Base-by-base conservation (phyloP, 208 protist genomes). In the Plasmodiophora brassicae region DNA sequence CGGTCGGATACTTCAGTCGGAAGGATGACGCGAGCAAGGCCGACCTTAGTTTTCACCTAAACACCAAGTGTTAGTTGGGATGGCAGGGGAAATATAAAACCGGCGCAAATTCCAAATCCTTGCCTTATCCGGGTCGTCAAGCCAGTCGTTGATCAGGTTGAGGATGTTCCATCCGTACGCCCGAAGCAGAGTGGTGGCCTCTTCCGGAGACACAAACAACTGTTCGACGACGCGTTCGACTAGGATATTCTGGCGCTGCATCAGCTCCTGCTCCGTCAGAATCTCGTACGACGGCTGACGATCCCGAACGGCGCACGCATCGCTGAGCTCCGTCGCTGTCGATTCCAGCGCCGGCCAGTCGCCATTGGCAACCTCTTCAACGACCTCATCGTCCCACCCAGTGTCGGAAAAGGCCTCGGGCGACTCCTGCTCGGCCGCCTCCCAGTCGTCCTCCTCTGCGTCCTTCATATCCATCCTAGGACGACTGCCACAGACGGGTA, bases 381-480 rank as follows among this genome's bases (percentile, higher is more conserved):
- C 14, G 14, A 44, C 65, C n/a, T 32, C 65, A 78, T 78, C 65
- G 65, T 78, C 65, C 65, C 65, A 78, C 5, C 65, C 65, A 78
- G 65, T 78, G 41, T 78, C 65, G 10, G 65, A 78, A 14, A 78
- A 78, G 5, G 41, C 65, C n/a, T 78, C 65, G n/a, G n/a, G n/a
- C n/a, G n/a, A n/a, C n/a, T n/a, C n/a, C n/a, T n/a, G n/a, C 5
- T 5, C n/a, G 65, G 65, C n/a, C n/a, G 32, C 65, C 32, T 5
- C 65, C 14, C 20, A 57, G 20, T 78, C 65, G 65, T 78, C 65
- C 32, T 78, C 65, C 5, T 44, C 20, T 78, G n/a, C n/a, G n/a
- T n/a, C n/a, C n/a, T 78, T 78, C 65, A 78, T 78, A 78, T 78
- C 65, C n/a, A 78, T 78, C 65, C n/a, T n/a, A n/a, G n/a, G n/a